Evolutionary conservation across 2,329 filamentous ascomycete genomes (phyloP).

Genomic region (Hymenoscyphus albidus): DNA sequence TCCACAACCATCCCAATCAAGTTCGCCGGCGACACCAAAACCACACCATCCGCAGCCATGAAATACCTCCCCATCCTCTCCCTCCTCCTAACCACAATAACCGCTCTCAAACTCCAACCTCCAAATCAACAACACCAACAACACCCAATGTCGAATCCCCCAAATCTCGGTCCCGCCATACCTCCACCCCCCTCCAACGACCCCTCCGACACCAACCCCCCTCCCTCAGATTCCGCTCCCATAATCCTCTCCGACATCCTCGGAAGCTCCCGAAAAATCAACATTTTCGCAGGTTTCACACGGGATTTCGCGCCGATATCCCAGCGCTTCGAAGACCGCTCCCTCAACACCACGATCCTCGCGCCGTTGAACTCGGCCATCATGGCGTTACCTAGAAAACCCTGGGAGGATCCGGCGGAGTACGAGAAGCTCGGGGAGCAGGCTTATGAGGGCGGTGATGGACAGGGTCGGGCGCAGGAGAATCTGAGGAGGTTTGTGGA

Average conservation of each 20-base stretch:
- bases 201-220: constrained; percentile 23
- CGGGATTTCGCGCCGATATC: constrained; percentile 70
- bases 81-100: constrained; percentile 18
- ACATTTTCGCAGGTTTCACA: constrained; percentile 78
- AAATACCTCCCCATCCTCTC: constrained; percentile 10
- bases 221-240: constrained; percentile 36
- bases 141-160: constrained; percentile 18
- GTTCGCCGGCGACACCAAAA: constrained; percentile 3
- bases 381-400: constrained; percentile 74
- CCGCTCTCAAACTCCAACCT: constrained; percentile 2
- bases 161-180: constrained; percentile 29
- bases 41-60: constrained; percentile 16
- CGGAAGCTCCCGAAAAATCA: constrained; percentile 71
- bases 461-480: constrained; percentile 68
- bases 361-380: constrained; percentile 84
- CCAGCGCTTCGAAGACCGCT: constrained; percentile 61
- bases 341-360: constrained; percentile 75
- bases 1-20: background rate
- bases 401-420: constrained; percentile 76
- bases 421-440: constrained; percentile 62
- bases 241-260: constrained; percentile 83
- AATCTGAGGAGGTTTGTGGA: constrained; percentile 82
- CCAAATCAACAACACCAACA: constrained; percentile 15
- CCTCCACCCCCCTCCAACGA: constrained; percentile 17
- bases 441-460: constrained; percentile 72